Evolutionary conservation across 169 alveolate genomes (phyloP).

Genomic region (Cryptosporidium sp.): DNA sequence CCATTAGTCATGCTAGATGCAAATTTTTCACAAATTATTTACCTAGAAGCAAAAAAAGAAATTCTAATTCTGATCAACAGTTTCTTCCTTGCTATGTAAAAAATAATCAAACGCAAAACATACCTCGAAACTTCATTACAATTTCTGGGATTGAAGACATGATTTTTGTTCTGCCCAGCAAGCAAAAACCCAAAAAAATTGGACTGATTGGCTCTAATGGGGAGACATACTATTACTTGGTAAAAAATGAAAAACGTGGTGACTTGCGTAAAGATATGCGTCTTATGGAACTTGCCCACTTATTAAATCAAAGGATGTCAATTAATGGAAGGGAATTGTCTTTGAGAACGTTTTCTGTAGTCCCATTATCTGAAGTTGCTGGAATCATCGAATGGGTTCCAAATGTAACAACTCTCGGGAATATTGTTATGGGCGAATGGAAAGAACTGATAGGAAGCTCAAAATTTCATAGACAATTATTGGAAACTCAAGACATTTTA

Average conservation of each 20-base stretch:
- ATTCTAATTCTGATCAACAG: background rate
- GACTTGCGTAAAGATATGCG: conserved; percentile 93
- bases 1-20: background rate
- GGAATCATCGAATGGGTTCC: conserved; percentile 96
- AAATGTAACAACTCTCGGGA: conserved; percentile 84
- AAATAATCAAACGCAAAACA: background rate
- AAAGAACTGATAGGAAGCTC: conserved; percentile 82
- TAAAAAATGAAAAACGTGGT: conserved; percentile 91
- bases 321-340: conserved; percentile 17
- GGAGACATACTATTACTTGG: conserved; percentile 88
- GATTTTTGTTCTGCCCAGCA: conserved; percentile 87
- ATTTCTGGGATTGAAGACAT: conserved; percentile 77
- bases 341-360: conserved; percentile 86
- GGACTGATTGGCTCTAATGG: conserved; percentile 90
- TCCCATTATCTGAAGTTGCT: conserved; percentile 91
- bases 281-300: conserved; percentile 90
- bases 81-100: background rate
- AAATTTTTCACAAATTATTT: conserved; percentile 2
- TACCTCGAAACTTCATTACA: conserved; percentile 12
- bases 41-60: background rate
- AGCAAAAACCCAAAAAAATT: conserved; percentile 94
- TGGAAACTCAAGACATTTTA: conserved; percentile 87
- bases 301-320: conserved; percentile 60
- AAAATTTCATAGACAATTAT: conserved; percentile 84
- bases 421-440: conserved; percentile 83